Conservation (phyloP, 495 filamentous ascomycete genomes). For the Choiromyces venosus region DNA sequence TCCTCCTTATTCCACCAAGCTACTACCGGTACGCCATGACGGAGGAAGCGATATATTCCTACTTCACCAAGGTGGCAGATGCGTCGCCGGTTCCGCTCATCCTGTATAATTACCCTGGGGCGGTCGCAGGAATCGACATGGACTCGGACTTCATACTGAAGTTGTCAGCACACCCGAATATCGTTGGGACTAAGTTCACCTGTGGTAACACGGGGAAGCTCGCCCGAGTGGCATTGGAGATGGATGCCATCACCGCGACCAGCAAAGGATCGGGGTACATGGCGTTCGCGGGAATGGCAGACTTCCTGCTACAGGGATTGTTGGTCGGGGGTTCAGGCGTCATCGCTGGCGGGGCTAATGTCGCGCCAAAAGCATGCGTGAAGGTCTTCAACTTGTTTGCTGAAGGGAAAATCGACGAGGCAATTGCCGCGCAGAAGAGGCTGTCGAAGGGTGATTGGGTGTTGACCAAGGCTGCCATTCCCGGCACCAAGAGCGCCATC, state of each 20-base stretch:
- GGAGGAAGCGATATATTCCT: conserved; percentile 69
- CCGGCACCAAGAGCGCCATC: conserved; percentile 79
- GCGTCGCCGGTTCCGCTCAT: conserved; percentile 69
- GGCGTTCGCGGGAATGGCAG: conserved; percentile 82
- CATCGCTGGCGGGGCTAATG: conserved; percentile 82
- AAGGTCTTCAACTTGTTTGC: conserved; percentile 74
- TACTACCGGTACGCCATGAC: conserved; percentile 78
- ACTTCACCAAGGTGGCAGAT: conserved; percentile 71
- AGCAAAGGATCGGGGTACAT: conserved; percentile 66
- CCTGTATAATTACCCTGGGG: conserved; percentile 87
- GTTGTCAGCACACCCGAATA: conserved; percentile 74
- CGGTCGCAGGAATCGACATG: conserved; percentile 87
- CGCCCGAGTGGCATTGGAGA: conserved; percentile 71
- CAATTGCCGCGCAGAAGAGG: conserved; percentile 63
- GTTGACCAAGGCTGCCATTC: conserved; percentile 76
- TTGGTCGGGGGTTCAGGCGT: conserved; percentile 75
- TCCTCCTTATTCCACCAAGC: conserved; percentile 69
- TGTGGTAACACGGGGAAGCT: conserved; percentile 86
- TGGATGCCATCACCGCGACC: conserved; percentile 65
- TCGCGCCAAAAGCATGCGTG: conserved; percentile 74
- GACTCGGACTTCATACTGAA: conserved; percentile 80
- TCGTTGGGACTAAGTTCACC: conserved; percentile 85
- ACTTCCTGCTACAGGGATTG: conserved; percentile 78
- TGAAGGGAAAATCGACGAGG: conserved; percentile 66
- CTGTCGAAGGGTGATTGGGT: conserved; percentile 78